Evolutionary conservation across 371 early-diverging fungal genomes (phyloP).

Genomic region (Ecytonucleospora hepatopenaei): DNA sequence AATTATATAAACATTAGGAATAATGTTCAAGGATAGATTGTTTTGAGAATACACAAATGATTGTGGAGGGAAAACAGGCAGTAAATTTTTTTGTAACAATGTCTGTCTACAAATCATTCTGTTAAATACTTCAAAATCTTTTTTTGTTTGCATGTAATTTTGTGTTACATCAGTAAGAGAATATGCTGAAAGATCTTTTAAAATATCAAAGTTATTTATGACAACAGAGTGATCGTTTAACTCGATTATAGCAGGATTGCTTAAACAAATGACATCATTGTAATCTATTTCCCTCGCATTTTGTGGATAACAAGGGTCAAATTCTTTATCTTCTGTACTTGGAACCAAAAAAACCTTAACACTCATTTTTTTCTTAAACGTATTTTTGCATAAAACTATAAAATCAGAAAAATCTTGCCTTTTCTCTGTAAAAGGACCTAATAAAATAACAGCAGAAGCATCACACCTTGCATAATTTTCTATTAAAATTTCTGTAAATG

Average conservation of each 20-base stretch:
- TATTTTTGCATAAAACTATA: conserved; percentile 3
- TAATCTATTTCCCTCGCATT: background rate
- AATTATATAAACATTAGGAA: conserved; percentile 42
- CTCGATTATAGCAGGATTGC: conserved; percentile 36
- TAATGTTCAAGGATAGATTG: conserved; percentile 13
- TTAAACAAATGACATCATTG: conserved; percentile 4
- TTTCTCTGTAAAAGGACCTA: conserved; percentile 23
- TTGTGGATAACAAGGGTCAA: conserved; percentile 31
- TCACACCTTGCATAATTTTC: conserved; percentile 12
- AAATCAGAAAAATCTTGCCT: conserved; percentile 8
- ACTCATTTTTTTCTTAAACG: background rate
- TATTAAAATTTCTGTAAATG: conserved; percentile 12
- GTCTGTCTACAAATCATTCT: conserved; percentile 30
- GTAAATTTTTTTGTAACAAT: conserved; percentile 40
- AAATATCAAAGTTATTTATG: conserved; percentile 24
- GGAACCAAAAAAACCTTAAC: conserved; percentile 37
- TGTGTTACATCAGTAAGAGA: no score
- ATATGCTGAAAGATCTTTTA: conserved; percentile 19
- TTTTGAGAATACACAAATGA: conserved; percentile 12
- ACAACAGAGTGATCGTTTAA: conserved; percentile 28
- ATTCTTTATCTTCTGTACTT: conserved; percentile 15
- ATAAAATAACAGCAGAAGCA: conserved; percentile 26
- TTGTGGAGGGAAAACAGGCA: conserved; percentile 36
- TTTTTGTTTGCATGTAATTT: no score
- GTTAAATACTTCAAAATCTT: no score